Evolutionary conservation across 805 yeast genomes (phyloP).

Genomic region (Sungouiozyma ichnusensis): DNA sequence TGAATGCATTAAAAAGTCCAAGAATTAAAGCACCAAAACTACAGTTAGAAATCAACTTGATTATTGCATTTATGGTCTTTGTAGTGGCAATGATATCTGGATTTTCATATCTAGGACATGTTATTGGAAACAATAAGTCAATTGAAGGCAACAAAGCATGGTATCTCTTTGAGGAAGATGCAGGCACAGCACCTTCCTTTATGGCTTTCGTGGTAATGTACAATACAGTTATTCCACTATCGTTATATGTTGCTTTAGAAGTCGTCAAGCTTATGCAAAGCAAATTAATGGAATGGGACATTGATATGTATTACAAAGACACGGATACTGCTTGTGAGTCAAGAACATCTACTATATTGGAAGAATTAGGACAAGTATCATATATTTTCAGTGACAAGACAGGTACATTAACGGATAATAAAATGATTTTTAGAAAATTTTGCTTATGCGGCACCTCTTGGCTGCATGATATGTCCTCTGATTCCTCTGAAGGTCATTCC

Average conservation of each 20-base stretch:
- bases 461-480: conserved; percentile 52
- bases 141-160: conserved; percentile 41
- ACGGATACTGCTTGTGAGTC: conserved; percentile 90
- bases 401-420: conserved; percentile 91
- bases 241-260: conserved; percentile 93
- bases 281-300: conserved; percentile 72
- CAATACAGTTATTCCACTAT: conserved; percentile 89
- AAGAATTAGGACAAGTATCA: conserved; percentile 94
- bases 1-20: conserved; percentile 87
- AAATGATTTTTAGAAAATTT: conserved; percentile 84
- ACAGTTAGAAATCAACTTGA: conserved; percentile 70
- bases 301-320: conserved; percentile 84
- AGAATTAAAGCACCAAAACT: conserved; percentile 88
- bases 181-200: conserved; percentile 76
- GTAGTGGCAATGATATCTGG: conserved; percentile 67
- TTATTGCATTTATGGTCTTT: conserved; percentile 78
- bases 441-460: conserved; percentile 83
- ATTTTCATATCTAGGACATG: conserved; percentile 73
- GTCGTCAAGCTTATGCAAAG: conserved; percentile 85
- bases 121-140: conserved; percentile 35
- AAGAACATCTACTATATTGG: conserved; percentile 88
- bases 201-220: conserved; percentile 97
- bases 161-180: conserved; percentile 68
- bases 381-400: conserved; percentile 94
- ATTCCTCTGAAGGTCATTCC: not conserved